Base-by-base conservation (phyloP, 192 early-diverging fungal species). In the Kappamyces sp. region DNA sequence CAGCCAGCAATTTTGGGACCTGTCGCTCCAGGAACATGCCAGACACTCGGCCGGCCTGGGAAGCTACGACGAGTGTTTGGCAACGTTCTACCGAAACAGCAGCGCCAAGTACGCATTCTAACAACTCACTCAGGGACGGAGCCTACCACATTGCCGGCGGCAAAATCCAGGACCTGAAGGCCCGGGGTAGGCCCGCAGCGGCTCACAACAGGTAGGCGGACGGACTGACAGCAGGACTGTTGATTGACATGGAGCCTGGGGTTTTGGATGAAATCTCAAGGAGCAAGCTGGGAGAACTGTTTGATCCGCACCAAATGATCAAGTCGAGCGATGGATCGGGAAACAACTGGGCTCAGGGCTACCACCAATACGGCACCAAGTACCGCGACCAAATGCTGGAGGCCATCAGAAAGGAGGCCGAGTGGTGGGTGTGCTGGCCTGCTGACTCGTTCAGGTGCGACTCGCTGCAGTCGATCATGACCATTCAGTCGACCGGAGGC, bases 281-380 rank as follows among this genome's bases (percentile, higher is more conserved):
- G 9, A 62, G 52, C 33, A 63, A 69, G 1, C 35, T 76, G 31
- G 40, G 64, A 33, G 64, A 74, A 33, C 66, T 84, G 2, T 84
- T 84, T 64, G 70, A 66, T 33, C 15, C 32, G 1, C n/a, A 66
- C 50, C 82, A 84, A 57, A 50, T 64, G 3, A 49, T 84, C 7
- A 58, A 49, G 4, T 63, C 66, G 44, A 63, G 74, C 40, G 74
- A 73, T 23, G 82, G 80, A 4, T 73, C 69, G 47, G 80, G 80
- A 10, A 84, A 84, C 69, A 84, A 84, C 53, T 83, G 82, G 80
- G 71, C 75, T 6, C 69, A 76, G n/a, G 82, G 82, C 1, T 72
- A 84, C 65, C 47, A 48, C 58, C 43, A 58, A 2, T 81, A 84
- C 53, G 79, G 76, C 8, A 59, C 57, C 2, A 8, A 63, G 43